Percentiles rank a stretch among this genome's conserved stretches.
Evolutionary conservation across 2,329 filamentous ascomycete genomes (phyloP).

Genomic region (Lachnum nothofagi): DNA sequence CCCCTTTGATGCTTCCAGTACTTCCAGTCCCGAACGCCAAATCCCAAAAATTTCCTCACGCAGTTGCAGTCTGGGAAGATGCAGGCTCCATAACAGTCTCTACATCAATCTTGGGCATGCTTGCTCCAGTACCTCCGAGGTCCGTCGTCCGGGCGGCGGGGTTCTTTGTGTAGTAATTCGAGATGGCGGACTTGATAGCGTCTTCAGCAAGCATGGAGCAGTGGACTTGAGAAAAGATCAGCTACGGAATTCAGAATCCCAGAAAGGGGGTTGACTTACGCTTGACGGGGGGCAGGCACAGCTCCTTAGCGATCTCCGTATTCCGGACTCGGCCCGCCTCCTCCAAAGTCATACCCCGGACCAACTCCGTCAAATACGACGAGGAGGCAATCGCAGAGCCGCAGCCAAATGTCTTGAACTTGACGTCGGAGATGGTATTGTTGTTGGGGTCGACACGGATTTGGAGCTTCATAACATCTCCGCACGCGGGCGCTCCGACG

Average conservation of each 20-base stretch:
- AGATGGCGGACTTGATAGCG: constrained; percentile 86
- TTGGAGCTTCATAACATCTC: constrained; percentile 91
- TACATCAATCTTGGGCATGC: constrained; percentile 61
- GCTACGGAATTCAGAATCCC: constrained; percentile 8
- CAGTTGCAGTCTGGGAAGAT: constrained; percentile 24
- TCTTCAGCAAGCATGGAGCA: constrained; percentile 92
- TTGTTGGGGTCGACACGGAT: constrained; percentile 85
- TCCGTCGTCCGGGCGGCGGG: constrained; percentile 69
- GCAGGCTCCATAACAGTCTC: constrained; percentile 47
- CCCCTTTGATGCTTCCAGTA: neutral
- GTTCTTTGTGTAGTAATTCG: constrained; percentile 88
- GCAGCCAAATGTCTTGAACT: constrained; percentile 97
- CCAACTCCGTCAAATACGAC: constrained; percentile 89
- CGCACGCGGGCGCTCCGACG: constrained; percentile 83
- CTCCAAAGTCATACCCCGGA: constrained; percentile 92
- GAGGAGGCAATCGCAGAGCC: constrained; percentile 91
- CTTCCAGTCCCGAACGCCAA: constrained; percentile 10
- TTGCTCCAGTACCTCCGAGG: constrained; percentile 67
- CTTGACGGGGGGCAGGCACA: constrained; percentile 84
- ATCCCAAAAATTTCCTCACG: constrained; percentile 12
- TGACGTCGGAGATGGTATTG: constrained; percentile 87
- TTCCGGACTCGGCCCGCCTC: constrained; percentile 91
- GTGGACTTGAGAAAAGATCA: constrained; percentile 55
- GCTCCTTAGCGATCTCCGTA: constrained; percentile 95
- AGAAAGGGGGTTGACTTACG: constrained; percentile 50